Evolutionary conservation across 495 filamentous ascomycete genomes (phyloP).

Genomic region (Xylaria longipes): DNA sequence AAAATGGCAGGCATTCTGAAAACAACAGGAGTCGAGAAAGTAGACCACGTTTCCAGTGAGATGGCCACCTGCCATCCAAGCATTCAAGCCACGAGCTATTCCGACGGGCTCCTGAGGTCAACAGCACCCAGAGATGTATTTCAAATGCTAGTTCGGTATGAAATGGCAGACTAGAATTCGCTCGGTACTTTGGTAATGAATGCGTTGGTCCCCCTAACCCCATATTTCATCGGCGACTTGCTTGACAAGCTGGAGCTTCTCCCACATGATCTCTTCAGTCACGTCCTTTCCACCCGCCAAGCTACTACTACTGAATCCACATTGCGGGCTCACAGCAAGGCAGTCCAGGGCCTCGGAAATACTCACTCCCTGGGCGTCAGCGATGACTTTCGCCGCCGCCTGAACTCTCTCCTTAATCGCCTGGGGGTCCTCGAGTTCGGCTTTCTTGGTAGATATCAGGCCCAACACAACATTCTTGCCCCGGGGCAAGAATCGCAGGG

Average conservation of each 20-base stretch:
- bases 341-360: conserved; percentile 69
- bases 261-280: conserved; percentile 68
- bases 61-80: neutral
- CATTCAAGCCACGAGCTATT: neutral
- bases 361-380: conserved; percentile 65
- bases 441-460: conserved; percentile 76
- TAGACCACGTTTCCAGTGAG: neutral
- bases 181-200: neutral
- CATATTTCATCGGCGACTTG: conserved; percentile 72
- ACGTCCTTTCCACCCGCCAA: conserved; percentile 70
- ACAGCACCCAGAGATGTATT: neutral
- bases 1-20: conserved; percentile 46
- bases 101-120: neutral
- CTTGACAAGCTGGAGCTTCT: conserved; percentile 69
- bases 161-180: neutral
- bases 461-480: conserved; percentile 79
- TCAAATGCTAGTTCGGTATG: neutral
- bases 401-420: conserved; percentile 70
- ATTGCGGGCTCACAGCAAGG: conserved; percentile 76
- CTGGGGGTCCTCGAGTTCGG: conserved; percentile 71
- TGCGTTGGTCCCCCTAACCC: conserved; percentile 43
- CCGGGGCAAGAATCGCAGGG: conserved; percentile 70
- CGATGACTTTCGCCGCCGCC: conserved; percentile 71
- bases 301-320: conserved; percentile 76
- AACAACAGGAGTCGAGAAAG: neutral